These are phyloP conservation scores for Colletotrichum sp. DNA, from an alignment of 2,329 filamentous ascomycete species.

Conservation along the genomic window DNA sequence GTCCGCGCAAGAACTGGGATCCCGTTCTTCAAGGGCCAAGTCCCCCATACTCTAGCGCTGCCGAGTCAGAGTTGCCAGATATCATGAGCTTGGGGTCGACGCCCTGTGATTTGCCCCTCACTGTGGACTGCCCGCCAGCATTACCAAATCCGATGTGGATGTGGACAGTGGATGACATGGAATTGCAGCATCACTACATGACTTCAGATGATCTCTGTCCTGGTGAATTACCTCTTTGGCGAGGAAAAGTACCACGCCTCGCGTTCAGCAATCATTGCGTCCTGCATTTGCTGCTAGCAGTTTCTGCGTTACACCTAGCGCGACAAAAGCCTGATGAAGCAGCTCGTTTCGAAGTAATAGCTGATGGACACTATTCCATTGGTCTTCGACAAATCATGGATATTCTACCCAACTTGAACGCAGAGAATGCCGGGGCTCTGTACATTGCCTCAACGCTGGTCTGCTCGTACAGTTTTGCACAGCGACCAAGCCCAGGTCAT, in stretches of 20 bases:
- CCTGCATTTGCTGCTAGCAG: constrained; percentile 18
- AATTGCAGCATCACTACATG: constrained; percentile 17
- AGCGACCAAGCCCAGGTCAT: constrained; percentile 15
- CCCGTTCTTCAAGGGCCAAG: neutral
- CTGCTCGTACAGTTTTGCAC: constrained; percentile 15
- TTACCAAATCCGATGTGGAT: neutral
- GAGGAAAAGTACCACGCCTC: constrained; percentile 12
- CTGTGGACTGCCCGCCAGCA: neutral
- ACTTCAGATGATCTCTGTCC: neutral
- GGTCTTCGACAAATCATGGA: constrained; percentile 17
- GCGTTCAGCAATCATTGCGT: constrained; percentile 13
- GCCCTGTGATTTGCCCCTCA: neutral
- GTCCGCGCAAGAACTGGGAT: neutral
- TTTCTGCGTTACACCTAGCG: constrained; percentile 1
- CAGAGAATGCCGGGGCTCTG: constrained; percentile 12
- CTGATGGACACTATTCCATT: constrained; percentile 9
- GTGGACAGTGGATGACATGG: constrained; percentile 15
- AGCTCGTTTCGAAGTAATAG: neutral
- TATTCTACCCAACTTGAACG: constrained; percentile 3
- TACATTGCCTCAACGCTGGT: constrained; percentile 15
- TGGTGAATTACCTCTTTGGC: constrained; percentile 5
- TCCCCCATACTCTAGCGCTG: neutral
- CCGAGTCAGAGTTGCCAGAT: neutral
- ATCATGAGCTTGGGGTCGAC: neutral
- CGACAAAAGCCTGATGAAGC: neutral